Evolutionary conservation across 1,284 basidiomycete species (phyloP).

Genomic region (Xerocomus minutiporus): DNA sequence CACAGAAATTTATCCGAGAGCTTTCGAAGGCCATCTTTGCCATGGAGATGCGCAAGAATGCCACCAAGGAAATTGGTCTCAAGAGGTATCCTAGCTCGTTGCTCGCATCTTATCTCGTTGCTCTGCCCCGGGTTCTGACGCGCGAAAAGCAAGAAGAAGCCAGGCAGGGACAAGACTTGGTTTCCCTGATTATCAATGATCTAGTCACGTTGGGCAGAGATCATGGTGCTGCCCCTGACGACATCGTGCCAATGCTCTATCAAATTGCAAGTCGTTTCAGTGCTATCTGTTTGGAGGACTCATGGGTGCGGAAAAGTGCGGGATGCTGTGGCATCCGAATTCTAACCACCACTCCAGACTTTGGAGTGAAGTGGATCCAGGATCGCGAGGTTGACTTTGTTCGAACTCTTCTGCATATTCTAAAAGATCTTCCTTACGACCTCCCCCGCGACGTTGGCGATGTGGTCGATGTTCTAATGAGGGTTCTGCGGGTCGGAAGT

Average conservation of each 20-base stretch:
- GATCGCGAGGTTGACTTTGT: conserved; percentile 91
- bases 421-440: conserved; percentile 95
- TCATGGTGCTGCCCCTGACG: conserved; percentile 44
- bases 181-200: conserved; percentile 63
- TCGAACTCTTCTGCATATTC: conserved; percentile 86
- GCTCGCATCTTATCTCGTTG: conserved; percentile 72
- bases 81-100: conserved; percentile 60
- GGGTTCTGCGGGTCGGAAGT: conserved; percentile 74
- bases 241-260: conserved; percentile 64
- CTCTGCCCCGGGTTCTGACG: conserved; percentile 67
- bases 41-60: conserved; percentile 56
- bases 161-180: conserved; percentile 54
- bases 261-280: conserved; percentile 78
- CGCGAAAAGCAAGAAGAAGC: conserved; percentile 60
- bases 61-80: conserved; percentile 48
- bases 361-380: conserved; percentile 78
- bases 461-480: conserved; percentile 75
- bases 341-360: conserved; percentile 65
- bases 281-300: conserved; percentile 83
- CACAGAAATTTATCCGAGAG: conserved; percentile 63
- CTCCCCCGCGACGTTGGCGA: conserved; percentile 79
- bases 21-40: conserved; percentile 69
- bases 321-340: conserved; percentile 83
- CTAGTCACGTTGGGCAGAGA: conserved; percentile 55
- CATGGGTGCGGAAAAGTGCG: conserved; percentile 84